Base-by-base conservation (phyloP, 2,329 filamentous ascomycete genomes). In the Cladosporium austrohemisphaericum region DNA sequence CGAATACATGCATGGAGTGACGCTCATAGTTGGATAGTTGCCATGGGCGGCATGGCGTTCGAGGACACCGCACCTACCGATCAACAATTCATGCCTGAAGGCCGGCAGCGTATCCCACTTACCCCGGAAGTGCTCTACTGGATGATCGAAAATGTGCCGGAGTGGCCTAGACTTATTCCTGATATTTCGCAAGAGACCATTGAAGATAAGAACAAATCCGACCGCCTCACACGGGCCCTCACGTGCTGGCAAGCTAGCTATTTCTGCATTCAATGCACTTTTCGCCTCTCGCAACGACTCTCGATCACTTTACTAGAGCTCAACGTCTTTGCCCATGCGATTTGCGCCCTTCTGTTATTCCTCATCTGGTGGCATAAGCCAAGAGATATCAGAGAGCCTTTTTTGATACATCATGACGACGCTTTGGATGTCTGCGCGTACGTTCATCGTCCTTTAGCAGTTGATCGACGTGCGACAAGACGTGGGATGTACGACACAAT, bases 331-430 rank as follows among this genome's bases (percentile, higher is more conserved):
- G 57, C 37, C 2, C 57, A 60, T 32, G 53, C 53, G 8, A 16
- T 60, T 9, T 60, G 53, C 28, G 50, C 57, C 8, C 35, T 57
- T 10, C 11, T 55, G 3, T 51, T 54, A 4, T 60, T 56, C 31
- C 10, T 52, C 0, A 11, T 59, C 1, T 60, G 57, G 57, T 59
- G 52, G 50, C 22, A 57, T 16, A 60, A 59, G 44, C 57, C 57
- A 9, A 9, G 50, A 10, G 56, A 59, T 41, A 37, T 61, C 20
- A 11, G 13, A 9, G 20, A 25, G 13, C 41, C 41, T 2, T 11
- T 10, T 14, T 1, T 10, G 13, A 25, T 45, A 13, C 11, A 3
- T 11, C 13, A 20, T 4, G 20, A 33, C 10, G 19, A 45, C 6
- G 29, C 29, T 23, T 20, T 45, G 3, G 20, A 45, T 8, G 28